These are phyloP conservation scores for Epichloe hybrida DNA, from an alignment of 2,329 filamentous ascomycete species.

Conservation along the genomic window DNA sequence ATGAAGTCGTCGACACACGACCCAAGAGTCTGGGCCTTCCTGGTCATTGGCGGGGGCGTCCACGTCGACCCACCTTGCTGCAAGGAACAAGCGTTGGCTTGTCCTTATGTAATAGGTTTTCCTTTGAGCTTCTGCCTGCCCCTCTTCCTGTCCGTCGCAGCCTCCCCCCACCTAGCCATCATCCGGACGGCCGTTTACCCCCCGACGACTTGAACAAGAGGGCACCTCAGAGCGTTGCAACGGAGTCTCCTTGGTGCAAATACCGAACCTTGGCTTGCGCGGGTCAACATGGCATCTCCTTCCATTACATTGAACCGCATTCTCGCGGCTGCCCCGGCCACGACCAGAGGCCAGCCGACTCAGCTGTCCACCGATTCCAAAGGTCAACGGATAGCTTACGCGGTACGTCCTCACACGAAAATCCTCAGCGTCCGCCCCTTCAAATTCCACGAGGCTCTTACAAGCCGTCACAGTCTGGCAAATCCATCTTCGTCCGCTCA, in stretches of 20 bases:
- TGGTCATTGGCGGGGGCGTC: background rate
- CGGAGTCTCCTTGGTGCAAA: background rate
- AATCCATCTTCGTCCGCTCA: conserved; percentile 89
- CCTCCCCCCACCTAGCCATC: background rate
- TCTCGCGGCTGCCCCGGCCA: conserved; percentile 73
- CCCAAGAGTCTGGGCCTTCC: too few relatives aligned
- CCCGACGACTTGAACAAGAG: background rate
- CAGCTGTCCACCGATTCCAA: conserved; percentile 79
- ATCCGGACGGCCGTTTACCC: background rate
- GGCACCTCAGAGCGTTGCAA: background rate
- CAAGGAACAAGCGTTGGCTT: background rate
- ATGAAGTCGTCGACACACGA: too few relatives aligned
- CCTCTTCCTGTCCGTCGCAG: background rate
- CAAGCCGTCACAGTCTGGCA: conserved; percentile 55
- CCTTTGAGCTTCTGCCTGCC: background rate
- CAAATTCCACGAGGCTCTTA: conserved; percentile 1
- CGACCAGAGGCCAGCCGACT: conserved; percentile 74
- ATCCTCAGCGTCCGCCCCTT: background rate
- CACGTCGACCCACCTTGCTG: background rate
- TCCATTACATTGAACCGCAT: conserved; percentile 52
- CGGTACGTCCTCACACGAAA: conserved; percentile 40
- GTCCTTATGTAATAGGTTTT: too few relatives aligned
- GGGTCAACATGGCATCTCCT: conserved; percentile 19
- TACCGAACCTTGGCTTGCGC: background rate
- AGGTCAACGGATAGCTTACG: conserved; percentile 85